Evolutionary conservation across 2,329 filamentous ascomycete species (phyloP), one percentile per base, ranked within the genome.

Genomic region (Neofusicoccum sp.): DNA sequence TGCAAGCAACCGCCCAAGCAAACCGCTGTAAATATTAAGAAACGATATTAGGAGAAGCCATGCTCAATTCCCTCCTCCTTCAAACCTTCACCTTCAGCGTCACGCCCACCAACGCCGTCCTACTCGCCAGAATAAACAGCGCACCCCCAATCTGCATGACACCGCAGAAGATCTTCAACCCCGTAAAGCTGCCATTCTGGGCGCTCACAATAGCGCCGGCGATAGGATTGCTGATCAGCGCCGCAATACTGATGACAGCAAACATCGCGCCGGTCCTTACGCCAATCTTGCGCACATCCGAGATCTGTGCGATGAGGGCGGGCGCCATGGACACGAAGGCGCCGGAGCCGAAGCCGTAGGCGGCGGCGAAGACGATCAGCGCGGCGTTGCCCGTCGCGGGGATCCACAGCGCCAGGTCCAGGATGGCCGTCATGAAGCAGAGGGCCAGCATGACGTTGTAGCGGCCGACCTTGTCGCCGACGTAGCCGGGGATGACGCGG

Each of bases 311-410:
- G 24, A 92, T 78, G 12, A 89, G 76, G 0, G 87, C 82, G 0
- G 89, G 86, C 0, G 79, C 78, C 16, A 91, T 75, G 0, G 84
- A 84, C 36, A 89, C 83, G 66, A 86, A 89, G 2, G 84, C 84
- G 11, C 89, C 89, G 0, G 84, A 87, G 12, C 81, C 81, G 70
- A 91, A 89, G 16, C 88, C 89, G 65, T 89, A 91, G 6, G 90
- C 73, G n/a, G 82, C 78, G 11, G 83, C 80, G 70, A 89, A 91
- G 36, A 85, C 78, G 53, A 90, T 80, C 61, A 87, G 83, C 1
- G 83, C 80, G 16, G 80, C 81, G 24, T 84, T 82, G 58, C 75
- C 75, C 3, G 62, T 47, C 5, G 67, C 65, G 1, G 70, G 80
- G 4, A 86, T 73, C 84, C 85, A 87, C 4, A 89, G 73, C 1